Conservation (phyloP, 768 basidiomycete genomes). For the Rhizopogon vinicolor region DNA sequence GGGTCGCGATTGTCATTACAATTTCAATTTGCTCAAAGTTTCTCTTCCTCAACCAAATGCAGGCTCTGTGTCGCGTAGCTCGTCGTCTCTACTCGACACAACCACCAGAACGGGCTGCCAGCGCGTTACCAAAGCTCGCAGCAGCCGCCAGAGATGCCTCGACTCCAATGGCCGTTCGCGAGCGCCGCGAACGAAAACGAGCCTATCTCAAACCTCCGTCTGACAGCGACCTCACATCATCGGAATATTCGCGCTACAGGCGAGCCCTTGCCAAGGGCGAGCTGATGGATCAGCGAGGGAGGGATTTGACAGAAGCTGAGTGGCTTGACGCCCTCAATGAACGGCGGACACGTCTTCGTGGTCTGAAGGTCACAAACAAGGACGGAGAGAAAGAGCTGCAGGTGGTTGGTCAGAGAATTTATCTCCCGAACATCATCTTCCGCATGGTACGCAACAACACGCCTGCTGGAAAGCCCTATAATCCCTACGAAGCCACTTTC, state of each 20-base stretch:
- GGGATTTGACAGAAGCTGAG: slow-evolving; percentile 43
- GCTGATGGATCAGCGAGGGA: slow-evolving; percentile 32
- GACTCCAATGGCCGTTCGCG: slow-evolving; percentile 67
- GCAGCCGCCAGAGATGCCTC: slow-evolving; percentile 59
- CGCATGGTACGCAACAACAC: slow-evolving; percentile 83
- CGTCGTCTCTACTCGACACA: slow-evolving; percentile 37
- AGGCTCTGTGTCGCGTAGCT: slow-evolving; percentile 24
- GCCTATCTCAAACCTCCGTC: slow-evolving; percentile 31
- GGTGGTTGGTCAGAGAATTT: slow-evolving; percentile 78
- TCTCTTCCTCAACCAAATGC: slow-evolving; percentile 19
- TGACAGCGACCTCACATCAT: slow-evolving; percentile 57
- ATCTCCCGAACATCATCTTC: slow-evolving; percentile 86
- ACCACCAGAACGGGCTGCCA: slow-evolving; percentile 50
- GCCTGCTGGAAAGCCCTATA: slow-evolving; percentile 72
- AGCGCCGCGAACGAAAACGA: slow-evolving; percentile 54
- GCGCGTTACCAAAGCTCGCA: slow-evolving; percentile 47
- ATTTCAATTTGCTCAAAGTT: background rate
- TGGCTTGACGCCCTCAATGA: slow-evolving; percentile 57
- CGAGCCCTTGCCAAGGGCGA: slow-evolving; percentile 52
- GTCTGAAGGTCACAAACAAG: slow-evolving; percentile 41
- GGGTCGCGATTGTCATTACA: background rate
- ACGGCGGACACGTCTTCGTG: slow-evolving; percentile 63
- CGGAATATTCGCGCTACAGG: slow-evolving; percentile 57
- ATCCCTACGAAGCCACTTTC: slow-evolving; percentile 94
- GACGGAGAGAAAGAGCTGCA: slow-evolving; percentile 39